Base-by-base conservation (phyloP, 371 early-diverging fungal species). In the Circinella minor region DNA sequence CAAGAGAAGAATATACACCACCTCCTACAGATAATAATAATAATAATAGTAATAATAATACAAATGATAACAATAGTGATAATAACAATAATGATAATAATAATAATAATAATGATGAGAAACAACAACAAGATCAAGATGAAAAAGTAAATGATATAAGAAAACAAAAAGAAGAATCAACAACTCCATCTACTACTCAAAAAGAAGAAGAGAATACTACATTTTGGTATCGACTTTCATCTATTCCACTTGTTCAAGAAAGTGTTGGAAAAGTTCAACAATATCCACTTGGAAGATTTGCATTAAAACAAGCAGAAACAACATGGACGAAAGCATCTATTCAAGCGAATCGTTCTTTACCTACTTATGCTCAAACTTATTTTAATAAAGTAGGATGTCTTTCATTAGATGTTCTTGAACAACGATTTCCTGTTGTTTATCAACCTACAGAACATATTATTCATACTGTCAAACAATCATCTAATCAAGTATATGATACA, bases 321-420 rank as follows among this genome's bases (percentile, higher is more conserved):
- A 81, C 88, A 14, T 70, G 83, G 54, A 75, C 68, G 46, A 74
- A 69, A 20, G 90, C 85, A n/a, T 70, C 77, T 20, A 72, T 75
- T 38, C 71, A 81, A 15, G 79, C 86, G 3, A 77, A 27, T 2
- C 27, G 84, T 55, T 78, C 84, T 49, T 85, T 57, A 34, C 57
- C 57, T 27, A 1, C 27, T 18, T 57, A 84, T 73, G 74, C 80
- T 39, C 79, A 71, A 55, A 74, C 77, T 17, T 83, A 87, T 64
- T 71, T 90, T 11, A 68, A 78, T 55, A 81, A 76, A 36, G 86
- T 82, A 14, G 92, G 89, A 47, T 81, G 82, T 47, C 78, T 84
- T 64, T 90, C 92, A 10, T 81, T 93, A 36, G 90, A 91, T 66
- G 51, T 84, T 18, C 66, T 93, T 34, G 91, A 91, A 66, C 70